Conservation (phyloP, 2,329 filamentous ascomycete genomes). For the Colletotrichum endophyticum region DNA sequence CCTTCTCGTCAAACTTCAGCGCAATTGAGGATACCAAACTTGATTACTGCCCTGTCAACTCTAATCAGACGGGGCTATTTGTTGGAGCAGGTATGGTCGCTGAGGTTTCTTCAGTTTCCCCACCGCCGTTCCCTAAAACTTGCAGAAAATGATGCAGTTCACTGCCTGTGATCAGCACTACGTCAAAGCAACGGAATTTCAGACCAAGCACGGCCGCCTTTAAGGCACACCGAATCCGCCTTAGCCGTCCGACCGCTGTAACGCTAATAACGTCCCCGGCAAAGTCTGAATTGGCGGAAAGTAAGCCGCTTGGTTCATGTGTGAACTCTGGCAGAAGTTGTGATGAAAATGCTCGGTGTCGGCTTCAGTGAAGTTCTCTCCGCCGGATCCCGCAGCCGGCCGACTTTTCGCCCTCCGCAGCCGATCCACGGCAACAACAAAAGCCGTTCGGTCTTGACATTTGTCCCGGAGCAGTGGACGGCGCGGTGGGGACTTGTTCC, state of each 20-base stretch:
- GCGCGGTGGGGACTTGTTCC: background rate
- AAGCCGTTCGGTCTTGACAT: background rate
- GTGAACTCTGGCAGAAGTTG: background rate
- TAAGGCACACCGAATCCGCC: background rate
- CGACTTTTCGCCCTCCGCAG: background rate
- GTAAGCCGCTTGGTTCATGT: background rate
- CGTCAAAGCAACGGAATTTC: background rate
- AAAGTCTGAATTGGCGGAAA: background rate
- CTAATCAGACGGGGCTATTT: background rate
- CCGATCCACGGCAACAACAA: background rate
- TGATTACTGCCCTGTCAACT: background rate
- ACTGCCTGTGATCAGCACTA: background rate
- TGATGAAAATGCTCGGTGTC: background rate
- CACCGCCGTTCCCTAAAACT: background rate
- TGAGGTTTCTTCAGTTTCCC: background rate
- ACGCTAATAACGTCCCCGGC: background rate
- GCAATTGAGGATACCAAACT: background rate
- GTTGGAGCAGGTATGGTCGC: background rate
- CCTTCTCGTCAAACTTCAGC: background rate
- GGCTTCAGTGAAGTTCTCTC: background rate
- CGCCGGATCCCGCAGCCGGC: background rate
- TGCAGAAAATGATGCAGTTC: background rate
- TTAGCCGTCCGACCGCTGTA: background rate
- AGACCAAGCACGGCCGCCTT: background rate
- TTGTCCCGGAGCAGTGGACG: background rate